phyloP scores from a whole-genome alignment of 108 stramenopile species.

The Nitzschia sp. region DNA sequence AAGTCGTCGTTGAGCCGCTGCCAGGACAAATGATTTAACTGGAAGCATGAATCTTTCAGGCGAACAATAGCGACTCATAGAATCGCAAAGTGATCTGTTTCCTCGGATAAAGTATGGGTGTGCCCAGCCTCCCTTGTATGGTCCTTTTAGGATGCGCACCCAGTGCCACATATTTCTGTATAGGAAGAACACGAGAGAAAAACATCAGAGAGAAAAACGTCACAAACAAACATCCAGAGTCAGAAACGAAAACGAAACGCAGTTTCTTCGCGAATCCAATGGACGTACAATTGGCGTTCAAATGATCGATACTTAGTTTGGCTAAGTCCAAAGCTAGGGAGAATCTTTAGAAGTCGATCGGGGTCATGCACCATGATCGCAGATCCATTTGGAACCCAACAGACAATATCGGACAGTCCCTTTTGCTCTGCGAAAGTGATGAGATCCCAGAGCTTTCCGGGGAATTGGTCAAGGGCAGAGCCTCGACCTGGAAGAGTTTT shows the following conservation, averaged over 20 bases:
- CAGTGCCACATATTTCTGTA: constrained; percentile 76
- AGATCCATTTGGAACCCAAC: constrained; percentile 7
- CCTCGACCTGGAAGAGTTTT: not conserved
- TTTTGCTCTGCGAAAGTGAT: not conserved
- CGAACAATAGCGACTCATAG: constrained; percentile 12
- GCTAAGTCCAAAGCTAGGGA: constrained; percentile 60
- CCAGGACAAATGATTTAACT: not conserved
- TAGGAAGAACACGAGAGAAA: not conserved
- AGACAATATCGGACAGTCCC: not conserved
- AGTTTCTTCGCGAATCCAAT: no score
- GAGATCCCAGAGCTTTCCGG: constrained; percentile 22
- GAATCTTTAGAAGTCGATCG: constrained; percentile 16
- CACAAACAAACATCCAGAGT: not conserved
- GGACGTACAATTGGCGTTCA: constrained; percentile 57
- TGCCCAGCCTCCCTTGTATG: constrained; percentile 18
- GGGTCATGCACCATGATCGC: constrained; percentile 19
- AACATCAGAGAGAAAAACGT: not conserved
- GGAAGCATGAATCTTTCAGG: not conserved
- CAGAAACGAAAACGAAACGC: no score
- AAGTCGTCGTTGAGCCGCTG: not conserved
- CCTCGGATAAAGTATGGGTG: constrained; percentile 26
- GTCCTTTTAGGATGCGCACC: constrained; percentile 49
- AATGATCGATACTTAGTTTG: constrained; percentile 76
- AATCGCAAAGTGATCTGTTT: constrained; percentile 5
- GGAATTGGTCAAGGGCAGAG: constrained; percentile 15